A percentile compares a stretch with the other conserved stretches of the same genome.
Conservation (phyloP, 1,139 yeast genomes). For the Barnettozyma hawaiiensis region DNA sequence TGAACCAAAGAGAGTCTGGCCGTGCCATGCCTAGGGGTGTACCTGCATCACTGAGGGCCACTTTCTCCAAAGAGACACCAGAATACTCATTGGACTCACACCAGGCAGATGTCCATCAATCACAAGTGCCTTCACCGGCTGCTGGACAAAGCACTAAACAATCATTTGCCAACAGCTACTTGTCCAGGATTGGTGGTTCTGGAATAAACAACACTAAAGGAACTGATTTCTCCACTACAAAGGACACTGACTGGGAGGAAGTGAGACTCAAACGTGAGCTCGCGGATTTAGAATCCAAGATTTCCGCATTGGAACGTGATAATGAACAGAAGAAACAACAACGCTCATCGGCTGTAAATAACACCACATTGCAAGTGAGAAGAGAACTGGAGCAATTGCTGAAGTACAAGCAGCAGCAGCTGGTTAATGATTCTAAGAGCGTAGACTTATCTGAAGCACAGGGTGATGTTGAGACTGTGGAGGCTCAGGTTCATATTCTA, state of each 20-base stretch:
- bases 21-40: constrained; percentile 87
- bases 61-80: constrained; percentile 82
- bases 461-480: constrained; percentile 40
- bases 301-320: constrained; percentile 52
- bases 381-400: constrained; percentile 80
- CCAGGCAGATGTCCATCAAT: constrained; percentile 37
- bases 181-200: constrained; percentile 25
- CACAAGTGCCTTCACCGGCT: constrained; percentile 10
- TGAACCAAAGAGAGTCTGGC: constrained; percentile 86
- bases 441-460: constrained; percentile 38
- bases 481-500: constrained; percentile 48
- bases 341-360: constrained; percentile 31
- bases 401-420: constrained; percentile 59
- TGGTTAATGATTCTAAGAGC: constrained; percentile 26
- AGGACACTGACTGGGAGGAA: constrained; percentile 81
- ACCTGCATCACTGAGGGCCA: constrained; percentile 88
- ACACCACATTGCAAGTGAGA: constrained; percentile 40
- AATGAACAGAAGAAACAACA: constrained; percentile 40
- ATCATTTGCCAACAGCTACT: constrained; percentile 24
- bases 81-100: constrained; percentile 60
- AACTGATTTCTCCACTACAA: constrained; percentile 68
- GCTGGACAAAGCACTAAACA: constrained; percentile 14
- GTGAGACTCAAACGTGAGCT: constrained; percentile 78
- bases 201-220: constrained; percentile 44
- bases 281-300: constrained; percentile 60